Conservation (phyloP, 2,329 filamentous ascomycete genomes). For the Phyllosticta paracitricarpa region DNA sequence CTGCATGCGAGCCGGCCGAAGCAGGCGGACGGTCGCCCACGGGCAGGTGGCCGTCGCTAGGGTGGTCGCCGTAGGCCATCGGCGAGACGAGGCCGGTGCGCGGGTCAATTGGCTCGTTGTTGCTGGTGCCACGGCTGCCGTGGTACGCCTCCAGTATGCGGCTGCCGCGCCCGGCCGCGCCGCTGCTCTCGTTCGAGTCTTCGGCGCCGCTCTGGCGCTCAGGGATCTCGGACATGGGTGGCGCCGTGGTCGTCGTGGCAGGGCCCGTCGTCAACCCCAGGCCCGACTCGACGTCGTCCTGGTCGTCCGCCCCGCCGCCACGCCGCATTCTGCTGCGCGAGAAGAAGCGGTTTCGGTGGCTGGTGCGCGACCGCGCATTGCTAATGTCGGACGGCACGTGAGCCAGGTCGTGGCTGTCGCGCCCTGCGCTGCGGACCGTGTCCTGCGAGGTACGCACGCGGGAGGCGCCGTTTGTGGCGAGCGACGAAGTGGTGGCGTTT, state of each 20-base stretch:
- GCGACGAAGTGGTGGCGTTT: conserved; percentile 17
- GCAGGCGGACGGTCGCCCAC: conserved; percentile 5
- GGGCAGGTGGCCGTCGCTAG: conserved; percentile 9
- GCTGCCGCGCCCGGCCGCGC: neutral
- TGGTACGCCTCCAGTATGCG: neutral
- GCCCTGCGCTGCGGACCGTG: conserved; percentile 24
- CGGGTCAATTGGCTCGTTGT: neutral
- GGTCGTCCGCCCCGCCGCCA: conserved; percentile 13
- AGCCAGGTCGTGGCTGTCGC: conserved; percentile 18
- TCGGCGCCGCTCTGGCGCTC: neutral
- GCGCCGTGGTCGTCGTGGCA: conserved; percentile 6
- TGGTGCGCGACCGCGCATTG: conserved; percentile 27
- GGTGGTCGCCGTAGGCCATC: neutral
- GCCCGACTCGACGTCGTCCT: conserved; percentile 38
- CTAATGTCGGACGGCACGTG: conserved; percentile 27
- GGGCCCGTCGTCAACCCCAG: conserved; percentile 20
- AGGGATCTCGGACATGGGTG: neutral
- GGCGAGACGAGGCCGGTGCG: neutral
- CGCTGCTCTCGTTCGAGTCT: neutral
- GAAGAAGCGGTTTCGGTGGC: conserved; percentile 54
- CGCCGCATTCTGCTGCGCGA: conserved; percentile 28
- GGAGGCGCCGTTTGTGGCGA: neutral
- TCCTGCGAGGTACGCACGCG: conserved; percentile 24
- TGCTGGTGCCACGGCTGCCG: neutral
- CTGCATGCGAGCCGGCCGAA: neutral